Evolutionary conservation across 306 rosid genomes (phyloP).

Genomic region (Vicia villosa): DNA sequence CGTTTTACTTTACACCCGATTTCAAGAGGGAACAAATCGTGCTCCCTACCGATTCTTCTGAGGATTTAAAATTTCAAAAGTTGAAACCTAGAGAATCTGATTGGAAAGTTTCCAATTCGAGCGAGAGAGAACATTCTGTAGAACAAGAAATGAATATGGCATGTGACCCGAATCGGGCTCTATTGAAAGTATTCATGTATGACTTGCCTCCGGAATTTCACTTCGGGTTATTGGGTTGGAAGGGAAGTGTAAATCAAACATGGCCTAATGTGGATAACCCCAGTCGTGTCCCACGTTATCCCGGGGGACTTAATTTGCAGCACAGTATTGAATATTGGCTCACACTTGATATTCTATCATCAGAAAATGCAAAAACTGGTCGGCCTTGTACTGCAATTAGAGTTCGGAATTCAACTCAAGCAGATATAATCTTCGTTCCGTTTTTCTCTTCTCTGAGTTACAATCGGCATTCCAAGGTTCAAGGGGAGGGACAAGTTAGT

Average conservation of each 20-base stretch:
- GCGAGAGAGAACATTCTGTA: conserved; percentile 35
- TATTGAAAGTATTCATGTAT: conserved; percentile 84
- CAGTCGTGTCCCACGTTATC: conserved; percentile 60
- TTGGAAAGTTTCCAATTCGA: conserved; percentile 42
- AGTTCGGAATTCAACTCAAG: conserved; percentile 78
- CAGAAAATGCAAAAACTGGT: conserved; percentile 40
- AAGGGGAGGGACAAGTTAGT: conserved; percentile 61
- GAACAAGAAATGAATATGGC: conserved; percentile 36
- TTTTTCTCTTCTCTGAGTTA: conserved; percentile 91
- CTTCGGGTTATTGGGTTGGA: conserved; percentile 89
- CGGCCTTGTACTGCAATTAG: conserved; percentile 66
- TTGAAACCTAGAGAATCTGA: conserved; percentile 39
- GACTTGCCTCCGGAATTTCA: conserved; percentile 90
- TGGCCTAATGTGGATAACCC: conserved; percentile 73
- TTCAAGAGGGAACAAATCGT: conserved; percentile 42
- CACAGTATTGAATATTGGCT: conserved; percentile 94
- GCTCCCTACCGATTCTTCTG: conserved; percentile 38
- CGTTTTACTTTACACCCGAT: conserved; percentile 60
- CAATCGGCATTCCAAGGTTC: conserved; percentile 78
- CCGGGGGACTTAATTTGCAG: conserved; percentile 93
- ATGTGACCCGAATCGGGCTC: conserved; percentile 50
- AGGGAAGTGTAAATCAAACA: conserved; percentile 66
- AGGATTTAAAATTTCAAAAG: conserved; percentile 31
- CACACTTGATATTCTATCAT: conserved; percentile 86
- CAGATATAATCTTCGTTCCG: conserved; percentile 86